These are phyloP conservation scores for Salix purpurea DNA, from an alignment of 345 rosid genomes.

Conservation along the genomic window DNA sequence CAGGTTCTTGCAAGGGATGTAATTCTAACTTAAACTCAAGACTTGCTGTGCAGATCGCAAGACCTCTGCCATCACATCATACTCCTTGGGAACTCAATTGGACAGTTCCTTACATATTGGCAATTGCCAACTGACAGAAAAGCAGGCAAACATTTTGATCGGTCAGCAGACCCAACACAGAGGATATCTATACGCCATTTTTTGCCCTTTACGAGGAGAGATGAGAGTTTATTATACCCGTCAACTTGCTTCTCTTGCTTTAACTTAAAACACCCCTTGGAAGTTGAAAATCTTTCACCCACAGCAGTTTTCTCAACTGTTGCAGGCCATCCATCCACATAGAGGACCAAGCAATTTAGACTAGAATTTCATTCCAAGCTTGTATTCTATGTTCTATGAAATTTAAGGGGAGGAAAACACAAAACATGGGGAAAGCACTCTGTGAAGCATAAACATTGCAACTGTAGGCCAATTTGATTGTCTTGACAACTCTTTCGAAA, in stretches of 20 bases:
- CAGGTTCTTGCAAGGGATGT: rapidly evolving
- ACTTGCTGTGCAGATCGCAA: rapidly evolving
- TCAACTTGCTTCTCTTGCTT: background rate
- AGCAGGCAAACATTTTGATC: too few species aligned
- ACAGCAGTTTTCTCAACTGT: background rate
- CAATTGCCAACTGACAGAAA: background rate
- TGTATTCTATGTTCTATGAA: background rate
- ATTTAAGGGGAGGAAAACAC: background rate
- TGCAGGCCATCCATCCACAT: background rate
- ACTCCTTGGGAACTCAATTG: too few species aligned
- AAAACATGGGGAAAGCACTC: constrained; percentile 9
- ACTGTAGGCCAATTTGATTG: constrained; percentile 17
- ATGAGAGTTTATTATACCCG: background rate
- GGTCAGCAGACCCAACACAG: background rate
- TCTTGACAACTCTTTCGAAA: constrained; percentile 21
- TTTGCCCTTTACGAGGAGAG: background rate
- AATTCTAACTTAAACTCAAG: rapidly evolving
- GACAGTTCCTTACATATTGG: too few species aligned
- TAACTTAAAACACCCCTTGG: background rate
- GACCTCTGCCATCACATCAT: too few species aligned
- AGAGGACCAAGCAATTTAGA: background rate
- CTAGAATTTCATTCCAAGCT: background rate
- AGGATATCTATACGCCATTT: background rate
- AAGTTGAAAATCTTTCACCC: background rate
- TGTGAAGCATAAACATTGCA: constrained; percentile 19